A percentile compares a stretch with the other conserved stretches of the same genome.
Conservation (phyloP, 2,329 filamentous ascomycete species). For the Paraconiothyrium brasiliense region DNA sequence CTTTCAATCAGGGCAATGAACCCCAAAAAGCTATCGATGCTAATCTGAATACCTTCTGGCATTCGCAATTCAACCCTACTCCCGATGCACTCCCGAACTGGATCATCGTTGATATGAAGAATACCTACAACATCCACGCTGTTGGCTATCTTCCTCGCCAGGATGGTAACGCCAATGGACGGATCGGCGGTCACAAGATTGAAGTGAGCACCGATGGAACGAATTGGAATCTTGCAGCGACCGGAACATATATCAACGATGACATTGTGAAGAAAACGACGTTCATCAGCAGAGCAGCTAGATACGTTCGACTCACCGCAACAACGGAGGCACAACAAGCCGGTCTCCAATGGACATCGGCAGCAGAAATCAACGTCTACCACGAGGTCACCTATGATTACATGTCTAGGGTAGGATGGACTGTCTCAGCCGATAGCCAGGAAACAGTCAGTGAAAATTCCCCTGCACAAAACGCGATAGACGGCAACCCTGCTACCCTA, state of each 20-base stretch:
- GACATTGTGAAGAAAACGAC: slow-evolving; percentile 33
- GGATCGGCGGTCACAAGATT: slow-evolving; percentile 48
- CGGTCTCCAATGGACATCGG: slow-evolving; percentile 30
- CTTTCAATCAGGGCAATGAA: slow-evolving; percentile 31
- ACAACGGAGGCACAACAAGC: slow-evolving; percentile 33
- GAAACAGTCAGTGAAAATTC: slow-evolving; percentile 14
- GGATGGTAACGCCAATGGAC: slow-evolving; percentile 45
- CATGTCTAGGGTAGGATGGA: slow-evolving; percentile 23
- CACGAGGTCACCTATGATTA: slow-evolving; percentile 26
- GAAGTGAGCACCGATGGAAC: slow-evolving; percentile 42
- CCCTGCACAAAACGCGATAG: slow-evolving; percentile 22
- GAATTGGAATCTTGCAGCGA: slow-evolving; percentile 39
- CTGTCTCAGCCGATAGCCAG: slow-evolving; percentile 25
- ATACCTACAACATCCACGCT: slow-evolving; percentile 38
- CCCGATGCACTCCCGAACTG: slow-evolving; percentile 39
- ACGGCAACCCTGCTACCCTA: slow-evolving; percentile 20
- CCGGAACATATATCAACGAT: slow-evolving; percentile 39
- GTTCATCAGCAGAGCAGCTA: slow-evolving; percentile 32
- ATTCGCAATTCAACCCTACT: slow-evolving; percentile 37
- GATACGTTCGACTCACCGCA: slow-evolving; percentile 38
- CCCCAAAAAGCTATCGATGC: slow-evolving; percentile 44
- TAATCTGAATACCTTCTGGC: slow-evolving; percentile 44
- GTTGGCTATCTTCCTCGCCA: slow-evolving; percentile 46
- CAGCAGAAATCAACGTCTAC: slow-evolving; percentile 39
- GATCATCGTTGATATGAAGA: slow-evolving; percentile 47